Percentiles rank a stretch among this genome's conserved stretches.
Evolutionary conservation across 2,329 filamentous ascomycete genomes (phyloP).

Genomic region (Colletotrichum tofieldiae): DNA sequence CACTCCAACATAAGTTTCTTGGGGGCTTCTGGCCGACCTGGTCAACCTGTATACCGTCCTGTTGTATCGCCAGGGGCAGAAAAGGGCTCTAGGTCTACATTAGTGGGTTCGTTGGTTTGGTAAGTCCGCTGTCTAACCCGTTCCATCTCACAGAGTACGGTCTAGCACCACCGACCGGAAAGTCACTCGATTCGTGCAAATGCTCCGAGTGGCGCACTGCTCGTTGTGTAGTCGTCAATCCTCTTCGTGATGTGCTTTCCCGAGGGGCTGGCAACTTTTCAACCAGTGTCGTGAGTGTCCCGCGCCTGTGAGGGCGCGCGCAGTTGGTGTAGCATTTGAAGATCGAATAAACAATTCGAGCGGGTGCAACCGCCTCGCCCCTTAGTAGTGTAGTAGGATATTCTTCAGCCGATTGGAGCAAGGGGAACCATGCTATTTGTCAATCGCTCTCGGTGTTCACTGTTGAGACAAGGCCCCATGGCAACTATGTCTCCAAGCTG

Average conservation of each 20-base stretch:
- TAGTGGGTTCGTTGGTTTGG: neutral
- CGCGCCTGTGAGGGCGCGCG: neutral
- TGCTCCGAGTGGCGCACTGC: neutral
- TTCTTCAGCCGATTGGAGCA: conserved; percentile 31
- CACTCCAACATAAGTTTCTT: neutral
- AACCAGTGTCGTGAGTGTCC: neutral
- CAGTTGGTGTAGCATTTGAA: neutral
- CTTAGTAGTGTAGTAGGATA: too few relatives aligned
- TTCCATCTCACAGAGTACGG: neutral
- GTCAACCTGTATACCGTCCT: neutral
- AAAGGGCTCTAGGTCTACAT: neutral
- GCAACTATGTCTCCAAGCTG: neutral
- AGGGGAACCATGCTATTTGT: conserved; percentile 41
- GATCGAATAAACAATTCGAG: conserved; percentile 21
- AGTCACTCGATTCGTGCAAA: neutral
- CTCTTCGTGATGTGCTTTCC: neutral
- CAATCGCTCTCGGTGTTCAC: conserved; percentile 23
- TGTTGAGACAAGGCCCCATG: neutral
- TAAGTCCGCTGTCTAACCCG: neutral
- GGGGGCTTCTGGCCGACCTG: neutral
- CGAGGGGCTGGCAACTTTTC: neutral
- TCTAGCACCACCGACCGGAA: neutral
- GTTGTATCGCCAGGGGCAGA: neutral
- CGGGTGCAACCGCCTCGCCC: conserved; percentile 14
- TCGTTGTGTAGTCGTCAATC: neutral